Evolutionary conservation across 805 yeast species (phyloP).

Genomic region (Wickerhamiella sergipiensis): DNA sequence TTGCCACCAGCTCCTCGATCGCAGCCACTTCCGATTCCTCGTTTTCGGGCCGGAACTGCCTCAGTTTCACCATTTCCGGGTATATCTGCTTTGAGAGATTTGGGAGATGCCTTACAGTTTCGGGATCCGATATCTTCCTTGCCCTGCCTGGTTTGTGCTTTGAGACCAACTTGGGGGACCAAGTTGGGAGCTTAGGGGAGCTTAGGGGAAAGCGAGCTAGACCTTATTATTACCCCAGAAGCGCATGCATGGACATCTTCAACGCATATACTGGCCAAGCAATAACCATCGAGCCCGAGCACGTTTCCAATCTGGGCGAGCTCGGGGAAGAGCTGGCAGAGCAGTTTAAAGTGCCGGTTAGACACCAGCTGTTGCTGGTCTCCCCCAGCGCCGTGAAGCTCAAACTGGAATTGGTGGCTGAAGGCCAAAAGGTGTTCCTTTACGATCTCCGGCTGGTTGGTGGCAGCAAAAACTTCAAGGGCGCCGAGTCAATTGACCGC

Average conservation of each 20-base stretch:
- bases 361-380: slow-evolving; percentile 19
- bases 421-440: slow-evolving; percentile 17
- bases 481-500: neutral
- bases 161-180: too few relatives aligned
- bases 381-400: slow-evolving; percentile 18
- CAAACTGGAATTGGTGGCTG: slow-evolving; percentile 16
- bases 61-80: neutral
- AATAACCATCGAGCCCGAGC: slow-evolving; percentile 12
- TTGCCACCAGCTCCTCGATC: slow-evolving; percentile 39
- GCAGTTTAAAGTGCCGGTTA: slow-evolving; percentile 11
- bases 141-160: too few relatives aligned
- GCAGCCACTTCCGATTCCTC: slow-evolving; percentile 22
- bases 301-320: slow-evolving; percentile 14
- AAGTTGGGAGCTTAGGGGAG: too few relatives aligned
- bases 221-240: neutral
- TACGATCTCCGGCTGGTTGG: slow-evolving; percentile 17
- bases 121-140: neutral
- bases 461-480: neutral
- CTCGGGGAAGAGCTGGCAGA: slow-evolving; percentile 12
- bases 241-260: slow-evolving; percentile 14
- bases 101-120: neutral
- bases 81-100: neutral
- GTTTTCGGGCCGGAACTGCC: slow-evolving; percentile 11
- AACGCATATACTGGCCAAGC: slow-evolving; percentile 19
- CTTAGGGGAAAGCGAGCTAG: too few relatives aligned